Base-by-base conservation (phyloP, 345 rosid species). In the Alliaria petiolata region DNA sequence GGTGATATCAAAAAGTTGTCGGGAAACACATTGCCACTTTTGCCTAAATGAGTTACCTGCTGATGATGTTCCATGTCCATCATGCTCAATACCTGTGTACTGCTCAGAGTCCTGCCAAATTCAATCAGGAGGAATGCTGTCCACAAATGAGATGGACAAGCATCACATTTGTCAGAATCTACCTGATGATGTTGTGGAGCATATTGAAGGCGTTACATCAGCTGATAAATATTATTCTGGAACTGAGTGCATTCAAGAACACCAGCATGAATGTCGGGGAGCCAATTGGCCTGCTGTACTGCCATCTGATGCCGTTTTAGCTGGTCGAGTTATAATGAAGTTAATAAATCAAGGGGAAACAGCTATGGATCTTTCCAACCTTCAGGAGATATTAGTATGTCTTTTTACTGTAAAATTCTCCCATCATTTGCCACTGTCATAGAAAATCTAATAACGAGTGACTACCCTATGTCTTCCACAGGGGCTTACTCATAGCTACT, bases 191-290 rank as follows among this genome's bases (percentile, higher is more conserved):
- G 58, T 76, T 76, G 77, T 57, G 74, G 81, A 78, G 61, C 71
- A 84, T 76, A 74, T 86, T 46, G 66, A 67, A 60, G 77, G 79
- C 33, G 72, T 80, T 69, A 76, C 75, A 14, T 67, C 54, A 59
- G 76, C 68, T 25, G 62, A 30, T 17, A 51, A 10, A 62, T 56
- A 46, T 40, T 45, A 59, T 67, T 70, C 71, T 40, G 70, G 71
- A 70, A 56, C 56, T 19, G 85, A 76, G 55, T 54, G 63, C 69
- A 35, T 84, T 81, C 79, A 74, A 36, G 98, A 92, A 60, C 98
- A 92, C 84, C 80, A 81, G 67, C 97, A 88, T 81, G 97, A 92
- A 78, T 92, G 97, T 69, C 76, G 46, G 33, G 95, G 91, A 64
- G 85, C 82, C 8, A 78, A 83, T 76, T 92, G 97, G 98, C 89